Evolutionary conservation across 2,329 filamentous ascomycete genomes (phyloP), one percentile per base, ranked within the genome.

Genomic region (Aspergillus felis): DNA sequence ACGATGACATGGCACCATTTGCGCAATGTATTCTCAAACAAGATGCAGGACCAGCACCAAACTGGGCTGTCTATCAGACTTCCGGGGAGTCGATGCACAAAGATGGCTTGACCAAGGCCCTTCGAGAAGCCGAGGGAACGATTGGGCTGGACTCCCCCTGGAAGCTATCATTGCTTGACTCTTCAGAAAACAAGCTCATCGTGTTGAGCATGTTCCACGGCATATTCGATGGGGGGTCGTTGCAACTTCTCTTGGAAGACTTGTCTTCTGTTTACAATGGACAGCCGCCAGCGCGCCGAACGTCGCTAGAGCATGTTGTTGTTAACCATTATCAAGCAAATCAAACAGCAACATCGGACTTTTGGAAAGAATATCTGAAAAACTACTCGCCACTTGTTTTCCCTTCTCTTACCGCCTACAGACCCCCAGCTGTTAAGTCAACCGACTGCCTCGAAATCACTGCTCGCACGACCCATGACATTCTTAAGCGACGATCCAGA

Each of bases 171-270:
- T 42, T 70, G 3, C 28, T 69, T 5, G 49, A 54, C 27, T 54
- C 58, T 1, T 29, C 46, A 1, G n/a, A 44, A 3, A 14, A 38
- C 14, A 14, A 38, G 51, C 2, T 53, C 55, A 48, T 74, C 9
- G 54, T 73, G n/a, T 57, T 74, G 28, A 70, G 71, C 60, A 68
- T 74, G 57, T 71, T 73, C 22, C 73, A 75, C 58, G 73, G 72
- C 25, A 69, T 75, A 14, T 74, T 73, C 48, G 72, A 75, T 48
- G 73, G 72, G 47, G 71, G 69, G 3, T 75, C 73, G 1, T 48
- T 73, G 42, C 64, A 73, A 50, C 59, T 73, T 5, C 68, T 75
- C 4, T 60, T 74, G 6, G 58, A 66, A 25, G 72, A 75, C 50
- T 69, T 75, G 17, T 54, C 60, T 49, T 60, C 57, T 7, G 59